Evolutionary conservation across 371 early-diverging fungal genomes (phyloP).

Genomic region (Ordospora pajunii): DNA sequence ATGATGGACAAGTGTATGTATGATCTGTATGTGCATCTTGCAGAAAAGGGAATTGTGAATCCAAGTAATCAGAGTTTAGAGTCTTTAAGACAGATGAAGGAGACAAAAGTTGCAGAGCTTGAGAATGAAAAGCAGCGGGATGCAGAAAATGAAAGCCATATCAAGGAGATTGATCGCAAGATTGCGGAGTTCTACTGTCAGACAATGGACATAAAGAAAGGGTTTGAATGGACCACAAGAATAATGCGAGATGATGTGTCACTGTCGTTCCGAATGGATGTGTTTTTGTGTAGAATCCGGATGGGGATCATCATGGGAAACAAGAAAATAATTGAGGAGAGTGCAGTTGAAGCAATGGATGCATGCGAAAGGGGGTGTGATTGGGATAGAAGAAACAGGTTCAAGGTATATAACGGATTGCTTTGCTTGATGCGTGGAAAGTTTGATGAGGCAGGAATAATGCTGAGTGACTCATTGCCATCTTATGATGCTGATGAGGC

Average conservation of each 20-base stretch:
- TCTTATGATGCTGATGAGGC: slow-evolving; percentile 91
- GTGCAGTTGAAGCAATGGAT: slow-evolving; percentile 54
- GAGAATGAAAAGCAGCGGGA: slow-evolving; percentile 14
- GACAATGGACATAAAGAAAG: slow-evolving; percentile 30
- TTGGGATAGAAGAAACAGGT: slow-evolving; percentile 96
- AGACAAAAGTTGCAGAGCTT: slow-evolving; percentile 16
- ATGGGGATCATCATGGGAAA: slow-evolving; percentile 48
- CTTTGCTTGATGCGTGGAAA: slow-evolving; percentile 80
- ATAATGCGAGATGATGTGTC: slow-evolving; percentile 21
- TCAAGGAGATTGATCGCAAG: slow-evolving; percentile 21
- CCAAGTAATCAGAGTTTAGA: slow-evolving; percentile 4
- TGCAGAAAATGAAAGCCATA: slow-evolving; percentile 28
- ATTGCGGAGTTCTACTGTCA: slow-evolving; percentile 36
- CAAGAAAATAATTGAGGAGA: slow-evolving; percentile 8
- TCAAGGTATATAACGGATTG: slow-evolving; percentile 90
- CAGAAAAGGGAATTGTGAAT: slow-evolving; percentile 11
- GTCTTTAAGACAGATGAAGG: neutral
- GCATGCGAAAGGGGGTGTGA: slow-evolving; percentile 91
- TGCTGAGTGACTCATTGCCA: slow-evolving; percentile 81
- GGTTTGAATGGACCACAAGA: slow-evolving; percentile 1
- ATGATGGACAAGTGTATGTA: slow-evolving; percentile 18
- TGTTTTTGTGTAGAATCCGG: slow-evolving; percentile 47
- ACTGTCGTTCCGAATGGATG: slow-evolving; percentile 43
- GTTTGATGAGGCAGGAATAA: slow-evolving; percentile 76
- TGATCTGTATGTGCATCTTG: slow-evolving; percentile 7